A percentile compares a stretch with the other conserved stretches of the same genome.
Conservation (phyloP, 805 yeast species). For the Starmerella kuoi region DNA sequence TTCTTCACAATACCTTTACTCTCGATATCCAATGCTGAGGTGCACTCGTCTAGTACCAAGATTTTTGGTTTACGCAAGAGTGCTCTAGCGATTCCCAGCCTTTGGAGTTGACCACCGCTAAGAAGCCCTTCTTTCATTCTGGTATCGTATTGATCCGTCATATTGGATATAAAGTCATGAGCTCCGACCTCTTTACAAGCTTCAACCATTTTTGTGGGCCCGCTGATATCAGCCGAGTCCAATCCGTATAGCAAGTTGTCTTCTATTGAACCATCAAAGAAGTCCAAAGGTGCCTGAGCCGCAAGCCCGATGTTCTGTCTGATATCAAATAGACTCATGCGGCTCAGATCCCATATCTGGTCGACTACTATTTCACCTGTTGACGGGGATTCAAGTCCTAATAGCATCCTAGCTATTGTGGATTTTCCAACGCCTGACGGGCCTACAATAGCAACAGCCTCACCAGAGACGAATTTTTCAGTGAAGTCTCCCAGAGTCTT, state of each 20-base stretch:
- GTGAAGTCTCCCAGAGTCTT: constrained; percentile 34
- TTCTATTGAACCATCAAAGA: constrained; percentile 60
- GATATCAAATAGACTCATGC: constrained; percentile 37
- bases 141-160: constrained; percentile 52
- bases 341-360: constrained; percentile 35
- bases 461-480: constrained; percentile 36
- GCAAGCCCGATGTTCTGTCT: constrained; percentile 54
- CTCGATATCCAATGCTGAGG: constrained; percentile 69
- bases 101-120: constrained; percentile 87
- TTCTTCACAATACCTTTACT: constrained; percentile 42
- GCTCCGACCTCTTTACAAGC: constrained; percentile 39
- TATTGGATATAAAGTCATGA: constrained; percentile 38
- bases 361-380: constrained; percentile 35
- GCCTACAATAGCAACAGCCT: constrained; percentile 61
- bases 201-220: constrained; percentile 2
- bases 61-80: constrained; percentile 55
- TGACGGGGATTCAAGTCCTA: constrained; percentile 39
- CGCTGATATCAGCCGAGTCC: not conserved
- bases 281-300: constrained; percentile 50
- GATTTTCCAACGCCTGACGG: constrained; percentile 90
- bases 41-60: constrained; percentile 69
- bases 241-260: constrained; percentile 42
- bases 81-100: constrained; percentile 76
- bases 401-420: constrained; percentile 48
- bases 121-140: constrained; percentile 40